phyloP scores from a whole-genome alignment of 768 basidiomycete genomes.

The Phylloporus scabripes region DNA sequence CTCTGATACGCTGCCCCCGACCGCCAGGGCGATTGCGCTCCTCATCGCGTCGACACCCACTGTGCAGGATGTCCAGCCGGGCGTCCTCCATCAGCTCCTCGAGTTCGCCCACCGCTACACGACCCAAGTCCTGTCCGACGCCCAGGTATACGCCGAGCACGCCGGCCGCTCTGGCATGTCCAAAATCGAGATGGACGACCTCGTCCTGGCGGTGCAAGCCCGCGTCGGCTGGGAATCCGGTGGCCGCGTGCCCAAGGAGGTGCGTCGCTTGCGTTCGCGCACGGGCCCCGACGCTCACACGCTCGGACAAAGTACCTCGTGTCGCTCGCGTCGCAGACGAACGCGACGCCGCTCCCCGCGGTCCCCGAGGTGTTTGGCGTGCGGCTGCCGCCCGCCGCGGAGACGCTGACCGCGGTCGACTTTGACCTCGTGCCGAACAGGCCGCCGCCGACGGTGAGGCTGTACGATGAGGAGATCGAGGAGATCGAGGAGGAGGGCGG shows the following conservation, averaged over 20 bases:
- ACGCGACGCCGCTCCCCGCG: constrained; percentile 70
- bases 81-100: constrained; percentile 79
- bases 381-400: constrained; percentile 61
- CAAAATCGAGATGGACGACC: constrained; percentile 80
- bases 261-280: constrained; percentile 26
- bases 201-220: constrained; percentile 76
- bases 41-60: constrained; percentile 78
- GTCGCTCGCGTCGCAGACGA: constrained; percentile 79
- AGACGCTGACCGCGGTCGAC: constrained; percentile 74
- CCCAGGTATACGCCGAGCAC: constrained; percentile 83
- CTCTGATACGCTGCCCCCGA: constrained; percentile 72
- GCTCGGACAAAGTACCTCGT: constrained; percentile 52
- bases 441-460: constrained; percentile 68
- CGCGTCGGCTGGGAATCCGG: constrained; percentile 92
- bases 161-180: constrained; percentile 56
- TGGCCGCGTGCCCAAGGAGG: constrained; percentile 85
- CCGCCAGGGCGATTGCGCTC: constrained; percentile 78
- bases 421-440: constrained; percentile 85
- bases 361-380: constrained; percentile 90
- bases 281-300: neutral
- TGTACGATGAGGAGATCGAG: constrained; percentile 78
- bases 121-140: constrained; percentile 76
- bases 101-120: constrained; percentile 86
- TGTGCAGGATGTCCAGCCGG: constrained; percentile 82
- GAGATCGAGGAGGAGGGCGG: constrained; percentile 56